Evolutionary conservation across 495 filamentous ascomycete species (phyloP), one percentile per base, ranked within the genome.

Genomic region (Hapsidospora chrysogenum): DNA sequence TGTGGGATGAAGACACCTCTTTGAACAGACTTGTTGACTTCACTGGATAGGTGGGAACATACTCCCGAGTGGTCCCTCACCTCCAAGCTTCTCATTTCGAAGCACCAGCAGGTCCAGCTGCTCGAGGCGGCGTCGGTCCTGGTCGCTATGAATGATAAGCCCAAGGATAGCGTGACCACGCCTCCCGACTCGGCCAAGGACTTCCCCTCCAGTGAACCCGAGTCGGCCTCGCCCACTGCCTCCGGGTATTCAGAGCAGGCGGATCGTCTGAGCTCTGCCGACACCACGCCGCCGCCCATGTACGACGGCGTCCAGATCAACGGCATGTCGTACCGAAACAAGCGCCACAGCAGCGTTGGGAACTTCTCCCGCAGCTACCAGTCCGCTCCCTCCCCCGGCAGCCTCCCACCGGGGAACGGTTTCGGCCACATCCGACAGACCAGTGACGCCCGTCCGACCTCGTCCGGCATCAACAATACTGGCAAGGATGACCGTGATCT

Each of bases 41-140:
- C 50, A 49, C 37, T 70, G 55, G 53, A 50, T 71, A 97, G 89
- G 70, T 97, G 89, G 89, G 89, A 97, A 64, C 89, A 97, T 58
- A 86, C 89, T 58, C 92, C 92, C 48, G 84, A 93, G 67, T 97
- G 89, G 89, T 78, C 85, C 25, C 80, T 78, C 58, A 97, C 89
- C 29, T 95, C 89, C 48, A 97, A 97, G 59, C 72, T 96, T 45
- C 71, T 96, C 43, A 97, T 97, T 44, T 96, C 89, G 40, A 97
- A 97, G 71, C 89, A 97, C 53, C 89, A 97, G 63, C 89, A 97
- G 61, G 89, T 97, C 39, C 89, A 97, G 53, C 72, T 97, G 29
- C 70, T 97, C 35, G 92, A 97, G 60, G 89, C 89, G 10, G 89
- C 89, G 27, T 89, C 84, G 14, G 92, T 97, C 17, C 63, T 97